Percentiles rank a stretch among this genome's conserved stretches.
Evolutionary conservation across 352 stramenopile species (phyloP).

Genomic region (Heterotrichella gracilis): DNA sequence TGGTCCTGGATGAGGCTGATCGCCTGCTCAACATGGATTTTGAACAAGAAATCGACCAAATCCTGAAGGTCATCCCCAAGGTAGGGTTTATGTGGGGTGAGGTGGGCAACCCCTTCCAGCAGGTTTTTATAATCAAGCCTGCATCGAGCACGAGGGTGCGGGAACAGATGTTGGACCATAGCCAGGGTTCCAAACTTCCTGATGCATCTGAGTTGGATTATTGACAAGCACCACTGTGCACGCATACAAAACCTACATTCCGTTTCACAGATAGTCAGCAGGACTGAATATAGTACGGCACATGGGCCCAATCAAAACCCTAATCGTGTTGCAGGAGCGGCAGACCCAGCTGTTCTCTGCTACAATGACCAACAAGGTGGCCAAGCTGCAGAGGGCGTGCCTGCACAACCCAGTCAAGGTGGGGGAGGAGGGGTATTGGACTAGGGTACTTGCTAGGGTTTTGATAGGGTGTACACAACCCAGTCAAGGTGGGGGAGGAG

Average conservation of each 20-base stretch:
- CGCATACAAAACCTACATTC: not conserved
- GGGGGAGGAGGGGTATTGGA: too few relatives aligned
- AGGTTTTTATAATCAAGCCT: too few relatives aligned
- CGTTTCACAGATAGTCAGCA: not conserved
- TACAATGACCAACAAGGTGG: slow-evolving; percentile 94
- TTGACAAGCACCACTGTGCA: not conserved
- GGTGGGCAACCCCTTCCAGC: not conserved
- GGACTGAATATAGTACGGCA: not conserved
- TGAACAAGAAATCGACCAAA: slow-evolving; percentile 89
- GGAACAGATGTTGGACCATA: too few relatives aligned
- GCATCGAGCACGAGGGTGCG: too few relatives aligned
- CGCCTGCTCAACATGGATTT: slow-evolving; percentile 84
- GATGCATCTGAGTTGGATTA: too few relatives aligned
- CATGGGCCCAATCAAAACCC: slow-evolving; percentile 16
- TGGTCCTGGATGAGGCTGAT: slow-evolving; percentile 68
- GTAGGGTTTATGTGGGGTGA: not conserved
- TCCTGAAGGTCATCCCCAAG: slow-evolving; percentile 63
- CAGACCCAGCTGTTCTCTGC: slow-evolving; percentile 89
- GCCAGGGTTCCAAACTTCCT: too few relatives aligned
- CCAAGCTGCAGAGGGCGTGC: slow-evolving; percentile 78
- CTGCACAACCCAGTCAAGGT: slow-evolving; percentile 75
- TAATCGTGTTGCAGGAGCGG: too few relatives aligned
- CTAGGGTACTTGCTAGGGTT: too few relatives aligned
- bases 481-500: too few relatives aligned
- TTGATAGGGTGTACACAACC: too few relatives aligned